Evolutionary conservation across 1,284 basidiomycete genomes (phyloP).

Genomic region (Nidula niveotomentosa): DNA sequence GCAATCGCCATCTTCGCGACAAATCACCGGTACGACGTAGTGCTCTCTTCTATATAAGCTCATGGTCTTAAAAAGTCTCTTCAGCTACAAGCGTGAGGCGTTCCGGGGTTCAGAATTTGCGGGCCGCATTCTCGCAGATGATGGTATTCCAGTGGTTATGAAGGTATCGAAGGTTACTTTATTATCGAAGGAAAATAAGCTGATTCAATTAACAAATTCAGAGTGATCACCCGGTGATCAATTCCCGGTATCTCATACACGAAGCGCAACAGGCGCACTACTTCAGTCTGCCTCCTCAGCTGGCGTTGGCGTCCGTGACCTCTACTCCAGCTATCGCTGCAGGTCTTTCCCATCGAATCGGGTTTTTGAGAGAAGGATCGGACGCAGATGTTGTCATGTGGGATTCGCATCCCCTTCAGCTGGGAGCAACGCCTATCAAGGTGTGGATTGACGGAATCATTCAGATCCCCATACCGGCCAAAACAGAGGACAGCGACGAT

Average conservation of each 20-base stretch:
- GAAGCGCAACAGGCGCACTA: conserved; percentile 85
- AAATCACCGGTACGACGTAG: conserved; percentile 34
- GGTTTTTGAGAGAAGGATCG: conserved; percentile 55
- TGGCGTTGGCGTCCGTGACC: conserved; percentile 70
- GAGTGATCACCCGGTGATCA: conserved; percentile 64
- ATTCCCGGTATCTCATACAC: conserved; percentile 74
- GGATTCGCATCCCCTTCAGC: conserved; percentile 72
- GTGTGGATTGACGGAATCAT: conserved; percentile 71
- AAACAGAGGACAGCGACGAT: conserved; percentile 31
- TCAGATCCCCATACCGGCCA: conserved; percentile 46
- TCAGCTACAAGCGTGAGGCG: conserved; percentile 72
- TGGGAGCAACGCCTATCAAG: conserved; percentile 61
- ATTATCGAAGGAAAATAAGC: neutral
- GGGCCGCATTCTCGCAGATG: conserved; percentile 68
- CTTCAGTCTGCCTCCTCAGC: conserved; percentile 56
- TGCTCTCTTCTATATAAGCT: neutral
- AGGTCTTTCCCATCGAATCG: conserved; percentile 80
- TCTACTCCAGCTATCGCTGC: conserved; percentile 69
- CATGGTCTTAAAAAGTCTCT: neutral
- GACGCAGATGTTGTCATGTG: conserved; percentile 63
- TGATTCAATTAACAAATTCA: conserved; percentile 15
- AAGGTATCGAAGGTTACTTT: conserved; percentile 40
- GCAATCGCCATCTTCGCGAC: conserved; percentile 73
- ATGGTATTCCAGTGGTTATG: conserved; percentile 70
- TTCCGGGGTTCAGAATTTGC: conserved; percentile 84